Base-by-base conservation (phyloP, 2,329 filamentous ascomycete species). In the Ophiostoma pallidulum region DNA sequence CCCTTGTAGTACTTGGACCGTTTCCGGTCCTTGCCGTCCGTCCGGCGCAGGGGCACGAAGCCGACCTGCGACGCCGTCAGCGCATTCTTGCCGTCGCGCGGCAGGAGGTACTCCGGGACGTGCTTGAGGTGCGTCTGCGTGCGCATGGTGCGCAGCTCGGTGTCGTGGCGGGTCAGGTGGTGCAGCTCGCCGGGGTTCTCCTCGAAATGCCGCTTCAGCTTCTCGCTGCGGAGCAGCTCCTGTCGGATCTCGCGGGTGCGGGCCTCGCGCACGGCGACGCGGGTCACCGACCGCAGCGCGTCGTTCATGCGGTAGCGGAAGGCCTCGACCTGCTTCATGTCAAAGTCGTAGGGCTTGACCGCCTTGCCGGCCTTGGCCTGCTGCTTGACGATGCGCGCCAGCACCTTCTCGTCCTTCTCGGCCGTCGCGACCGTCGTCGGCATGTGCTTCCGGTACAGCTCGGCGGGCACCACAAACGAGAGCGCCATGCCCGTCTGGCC, bases 301-400 rank as follows among this genome's bases (percentile, higher is more conserved):
- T 97, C 92, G 45, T 87, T 86, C 78, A 95, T 88, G 56, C 92
- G 84, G 66, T 98, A 98, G 18, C 91, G 77, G 71, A 98, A 97
- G 4, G 86, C 86, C 55, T 96, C 89, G 19, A 98, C 81, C 60
- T 94, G 87, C 61, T 84, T 81, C 83, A 94, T 94, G 67, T 96
- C 90, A 61, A 98, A 96, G 58, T 84, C 81, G 69, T 95, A 98
- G 10, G 89, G 86, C 62, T 92, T 86, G 28, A 97, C 51, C 60
- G 88, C 84, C 56, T 87, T 82, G 26, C 94, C 83, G 57, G 96
- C 77, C 47, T 80, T 77, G 10, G 81, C 82, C 72, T 97, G 91
- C 48, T 86, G 80, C 56, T 82, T 82, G 48, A 78, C 74, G 55
- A 98, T 92, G 63, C 85, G 88, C 20, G 77, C 76, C 29, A 98